A percentile compares a stretch with the other conserved stretches of the same genome.
phyloP scores from a whole-genome alignment of 2,329 filamentous ascomycete species.

The Ophiostoma perfectum region DNA sequence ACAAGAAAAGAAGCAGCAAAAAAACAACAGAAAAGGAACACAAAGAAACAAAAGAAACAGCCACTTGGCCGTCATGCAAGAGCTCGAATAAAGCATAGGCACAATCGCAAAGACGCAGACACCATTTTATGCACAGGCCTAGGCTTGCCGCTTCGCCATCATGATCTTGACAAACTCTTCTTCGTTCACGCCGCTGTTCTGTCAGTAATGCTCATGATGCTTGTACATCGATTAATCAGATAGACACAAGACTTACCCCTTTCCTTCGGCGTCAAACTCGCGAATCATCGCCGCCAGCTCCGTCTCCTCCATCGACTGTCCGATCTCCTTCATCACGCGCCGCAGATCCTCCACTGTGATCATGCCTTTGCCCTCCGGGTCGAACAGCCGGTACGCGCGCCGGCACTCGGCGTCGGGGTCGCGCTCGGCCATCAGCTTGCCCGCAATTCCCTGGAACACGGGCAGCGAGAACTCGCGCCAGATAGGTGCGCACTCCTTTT shows the following conservation, averaged over 20 bases:
- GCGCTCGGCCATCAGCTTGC: constrained; percentile 70
- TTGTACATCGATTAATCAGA: neutral
- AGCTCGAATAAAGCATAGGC: neutral
- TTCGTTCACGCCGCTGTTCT: constrained; percentile 51
- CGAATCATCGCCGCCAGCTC: constrained; percentile 96
- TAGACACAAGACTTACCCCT: constrained; percentile 46
- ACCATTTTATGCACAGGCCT: neutral
- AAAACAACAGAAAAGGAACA: neutral
- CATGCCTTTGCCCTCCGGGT: constrained; percentile 83
- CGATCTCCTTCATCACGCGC: constrained; percentile 81
- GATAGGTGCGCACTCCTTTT: constrained; percentile 52
- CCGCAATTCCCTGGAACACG: constrained; percentile 70
- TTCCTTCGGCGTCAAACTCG: constrained; percentile 92
- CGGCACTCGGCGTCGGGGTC: constrained; percentile 89
- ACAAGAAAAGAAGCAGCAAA: neutral
- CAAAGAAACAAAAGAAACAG: neutral
- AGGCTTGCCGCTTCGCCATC: constrained; percentile 36
- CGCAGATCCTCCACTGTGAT: constrained; percentile 86
- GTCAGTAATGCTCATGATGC: constrained; percentile 6
- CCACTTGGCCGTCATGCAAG: neutral
- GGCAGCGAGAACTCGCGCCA: constrained; percentile 68
- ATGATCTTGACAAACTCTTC: constrained; percentile 65
- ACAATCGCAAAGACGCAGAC: neutral
- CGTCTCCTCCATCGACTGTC: constrained; percentile 87
- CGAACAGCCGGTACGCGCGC: constrained; percentile 87